phyloP scores from a whole-genome alignment of 2,329 filamentous ascomycete genomes.

The Scleromitrula shiraiana region DNA sequence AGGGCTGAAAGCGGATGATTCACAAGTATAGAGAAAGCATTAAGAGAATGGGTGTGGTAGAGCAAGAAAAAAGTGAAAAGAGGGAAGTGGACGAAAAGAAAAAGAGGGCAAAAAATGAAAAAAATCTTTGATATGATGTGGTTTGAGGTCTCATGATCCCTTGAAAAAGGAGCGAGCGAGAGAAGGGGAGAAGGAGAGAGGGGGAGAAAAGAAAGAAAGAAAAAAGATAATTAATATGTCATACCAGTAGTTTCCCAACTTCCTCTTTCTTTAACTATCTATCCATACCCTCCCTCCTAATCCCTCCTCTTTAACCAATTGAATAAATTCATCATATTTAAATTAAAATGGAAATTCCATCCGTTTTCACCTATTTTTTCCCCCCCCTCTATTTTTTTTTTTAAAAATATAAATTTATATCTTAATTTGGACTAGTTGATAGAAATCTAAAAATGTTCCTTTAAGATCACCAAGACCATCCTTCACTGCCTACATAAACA shows the following conservation, averaged over 20 bases:
- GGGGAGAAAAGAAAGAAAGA: background rate
- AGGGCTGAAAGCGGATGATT: too few species aligned
- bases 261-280: too few species aligned
- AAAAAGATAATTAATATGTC: too few species aligned
- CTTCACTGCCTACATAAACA: constrained; percentile 7
- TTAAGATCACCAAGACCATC: constrained; percentile 7
- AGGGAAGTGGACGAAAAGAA: background rate
- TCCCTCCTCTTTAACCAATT: background rate
- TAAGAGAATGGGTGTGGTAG: background rate
- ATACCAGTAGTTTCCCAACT: too few species aligned
- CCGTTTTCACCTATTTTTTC: constrained; percentile 4
- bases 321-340: background rate
- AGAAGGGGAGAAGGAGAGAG: background rate
- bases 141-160: too few species aligned
- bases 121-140: too few species aligned
- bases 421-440: constrained; percentile 5
- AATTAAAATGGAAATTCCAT: background rate
- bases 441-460: background rate
- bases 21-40: background rate
- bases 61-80: background rate
- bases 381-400: too few species aligned
- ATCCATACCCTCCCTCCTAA: too few species aligned
- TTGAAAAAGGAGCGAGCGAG: background rate
- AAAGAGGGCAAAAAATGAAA: too few species aligned
- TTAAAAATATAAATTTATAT: constrained; percentile 5